Evolutionary conservation across 345 rosid genomes (phyloP).

Genomic region (Salix purpurea): DNA sequence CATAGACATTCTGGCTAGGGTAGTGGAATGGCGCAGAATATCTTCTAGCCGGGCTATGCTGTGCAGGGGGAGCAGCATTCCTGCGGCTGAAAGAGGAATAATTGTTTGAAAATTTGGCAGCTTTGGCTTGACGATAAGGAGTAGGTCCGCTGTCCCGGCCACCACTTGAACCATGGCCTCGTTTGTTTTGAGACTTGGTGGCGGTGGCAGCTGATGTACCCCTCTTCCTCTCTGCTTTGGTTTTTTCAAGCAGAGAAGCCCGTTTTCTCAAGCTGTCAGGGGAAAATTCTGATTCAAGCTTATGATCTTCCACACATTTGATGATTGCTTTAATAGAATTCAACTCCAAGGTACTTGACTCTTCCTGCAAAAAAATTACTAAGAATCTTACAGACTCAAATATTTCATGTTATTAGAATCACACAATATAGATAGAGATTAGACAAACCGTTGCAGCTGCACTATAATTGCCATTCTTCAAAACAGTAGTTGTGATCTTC

Average conservation of each 20-base stretch:
- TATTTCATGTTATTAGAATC: neutral
- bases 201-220: conserved; percentile 24
- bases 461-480: conserved; percentile 37
- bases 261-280: conserved; percentile 39
- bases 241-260: conserved; percentile 42
- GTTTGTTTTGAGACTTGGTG: conserved; percentile 40
- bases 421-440: neutral
- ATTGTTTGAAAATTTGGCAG: conserved; percentile 36
- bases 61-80: conserved; percentile 33
- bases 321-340: conserved; percentile 47
- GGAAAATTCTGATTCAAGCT: conserved; percentile 46
- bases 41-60: conserved; percentile 46
- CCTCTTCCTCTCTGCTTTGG: conserved; percentile 41
- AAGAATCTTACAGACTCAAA: neutral
- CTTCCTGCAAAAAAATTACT: conserved; percentile 39
- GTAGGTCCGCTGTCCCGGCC: conserved; percentile 30
- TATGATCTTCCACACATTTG: conserved; percentile 58
- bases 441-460: conserved; percentile 32
- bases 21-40: conserved; percentile 37
- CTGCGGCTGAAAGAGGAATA: conserved; percentile 32
- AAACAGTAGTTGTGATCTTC: conserved; percentile 32
- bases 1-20: conserved; percentile 39
- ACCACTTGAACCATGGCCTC: conserved; percentile 25
- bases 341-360: conserved; percentile 42
- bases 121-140: conserved; percentile 43